Evolutionary conservation across 768 basidiomycete genomes (phyloP), one percentile per base, ranked within the genome.

Genomic region (Kwoniella shandongensis): DNA sequence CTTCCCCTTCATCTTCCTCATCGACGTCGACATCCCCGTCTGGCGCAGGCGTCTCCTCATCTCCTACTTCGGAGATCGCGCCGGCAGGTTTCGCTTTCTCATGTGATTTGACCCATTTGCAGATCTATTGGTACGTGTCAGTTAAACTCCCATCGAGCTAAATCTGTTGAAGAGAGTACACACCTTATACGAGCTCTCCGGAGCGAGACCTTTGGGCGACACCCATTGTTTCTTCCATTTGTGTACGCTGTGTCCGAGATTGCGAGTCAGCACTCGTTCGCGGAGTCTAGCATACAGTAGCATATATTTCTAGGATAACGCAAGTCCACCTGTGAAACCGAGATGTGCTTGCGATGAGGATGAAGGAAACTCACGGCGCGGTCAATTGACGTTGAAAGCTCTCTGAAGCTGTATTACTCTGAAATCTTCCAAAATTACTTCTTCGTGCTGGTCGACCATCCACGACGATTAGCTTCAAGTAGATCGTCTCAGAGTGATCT

Each of bases 161-260:
- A 30, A n/a, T 36, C 23, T 4, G 22, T n/a, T 18, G 32, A 18
- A 10, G 10, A 22, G n/a, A 26, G 10, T 15, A 54, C 61, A 17
- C 26, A 66, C 69, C 54, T 72, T 72, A 45, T 69, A 72, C 23
- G 67, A 69, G 27, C 65, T 67, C 36, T 72, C 70, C 7, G 70
- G 67, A 38, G 58, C 57, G 12, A 72, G 56, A 8, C 70, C 70
- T 11, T 62, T 54, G 12, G 70, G 70, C 11, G 70, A 36, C 7
- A 69, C 65, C 70, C 70, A 72, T 44, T 63, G 62, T 51, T 61
- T 69, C 51, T 62, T 62, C 70, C 70, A 72, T 47, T 67, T 72
- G 38, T 69, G 62, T 4, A 72, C 70, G 23, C 70, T 72, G 38
- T 17, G 22, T 18, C 15, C n/a, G 6, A 23, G 5, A 38, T 1